Conservation (phyloP, 1,139 yeast species). For the Lodderomyces margitis region DNA sequence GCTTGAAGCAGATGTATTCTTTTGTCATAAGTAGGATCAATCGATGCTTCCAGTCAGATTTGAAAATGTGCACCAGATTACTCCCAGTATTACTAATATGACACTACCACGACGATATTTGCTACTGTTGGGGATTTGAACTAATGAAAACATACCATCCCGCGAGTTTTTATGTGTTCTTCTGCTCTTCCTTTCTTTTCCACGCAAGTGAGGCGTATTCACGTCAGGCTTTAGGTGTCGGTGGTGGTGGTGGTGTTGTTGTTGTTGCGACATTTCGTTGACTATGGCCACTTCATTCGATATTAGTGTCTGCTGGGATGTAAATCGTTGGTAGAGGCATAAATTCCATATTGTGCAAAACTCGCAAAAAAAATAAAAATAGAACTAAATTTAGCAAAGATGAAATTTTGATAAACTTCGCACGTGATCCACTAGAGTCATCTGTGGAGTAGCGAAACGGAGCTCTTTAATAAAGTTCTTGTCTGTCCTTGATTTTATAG, state of each 20-base stretch:
- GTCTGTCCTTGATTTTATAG: too few relatives aligned
- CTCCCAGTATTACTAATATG: too few relatives aligned
- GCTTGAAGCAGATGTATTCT: too few relatives aligned
- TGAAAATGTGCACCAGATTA: background rate
- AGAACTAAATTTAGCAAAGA: background rate
- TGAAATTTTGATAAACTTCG: too few relatives aligned
- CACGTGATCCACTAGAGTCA: too few relatives aligned
- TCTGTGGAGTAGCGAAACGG: too few relatives aligned
- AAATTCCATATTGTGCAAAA: background rate
- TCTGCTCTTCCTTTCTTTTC: constrained; percentile 42
- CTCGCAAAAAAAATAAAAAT: background rate
- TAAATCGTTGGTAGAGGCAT: background rate
- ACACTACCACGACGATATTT: too few relatives aligned
- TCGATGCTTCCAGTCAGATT: too few relatives aligned
- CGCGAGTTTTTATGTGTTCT: constrained; percentile 46
- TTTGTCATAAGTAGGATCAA: too few relatives aligned
- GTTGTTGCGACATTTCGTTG: constrained; percentile 1
- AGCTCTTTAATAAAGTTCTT: too few relatives aligned
- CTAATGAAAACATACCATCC: constrained; percentile 29
- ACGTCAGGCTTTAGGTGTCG: background rate
- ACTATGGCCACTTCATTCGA: too few relatives aligned
- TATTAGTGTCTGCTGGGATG: background rate
- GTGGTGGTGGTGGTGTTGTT: constrained; percentile 1
- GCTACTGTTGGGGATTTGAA: too few relatives aligned
- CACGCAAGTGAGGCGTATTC: background rate